Evolutionary conservation across 202 grass and related monocot genomes (phyloP).

Genomic region (Digitaria exilis): DNA sequence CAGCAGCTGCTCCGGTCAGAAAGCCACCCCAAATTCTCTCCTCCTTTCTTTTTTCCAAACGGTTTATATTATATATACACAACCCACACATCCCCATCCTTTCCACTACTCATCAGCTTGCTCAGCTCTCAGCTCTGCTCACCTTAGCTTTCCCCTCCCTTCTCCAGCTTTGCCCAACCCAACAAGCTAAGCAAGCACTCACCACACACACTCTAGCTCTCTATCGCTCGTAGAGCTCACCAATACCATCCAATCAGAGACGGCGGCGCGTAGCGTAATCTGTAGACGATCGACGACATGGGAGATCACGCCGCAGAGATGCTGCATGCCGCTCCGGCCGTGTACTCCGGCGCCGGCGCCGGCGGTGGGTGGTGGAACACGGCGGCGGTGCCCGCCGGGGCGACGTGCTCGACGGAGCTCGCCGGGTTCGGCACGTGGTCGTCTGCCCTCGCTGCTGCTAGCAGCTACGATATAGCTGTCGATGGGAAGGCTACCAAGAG

Average conservation of each 20-base stretch:
- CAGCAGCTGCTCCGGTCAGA: conserved; percentile 43
- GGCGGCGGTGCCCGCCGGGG: not conserved
- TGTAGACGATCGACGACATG: conserved; percentile 20
- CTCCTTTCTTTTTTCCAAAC: conserved; percentile 32
- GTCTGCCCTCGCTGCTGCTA: conserved; percentile 17
- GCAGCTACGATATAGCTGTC: conserved; percentile 35
- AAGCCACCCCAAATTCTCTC: conserved; percentile 47
- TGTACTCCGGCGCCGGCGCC: conserved; percentile 26
- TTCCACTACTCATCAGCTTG: conserved; percentile 34
- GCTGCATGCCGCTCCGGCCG: conserved; percentile 56
- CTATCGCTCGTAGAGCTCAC: not conserved
- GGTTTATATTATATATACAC: conserved; percentile 64
- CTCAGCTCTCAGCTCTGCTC: not conserved
- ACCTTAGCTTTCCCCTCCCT: conserved; percentile 36
- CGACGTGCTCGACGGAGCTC: conserved; percentile 55
- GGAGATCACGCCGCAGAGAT: conserved; percentile 52
- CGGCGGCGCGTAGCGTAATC: conserved; percentile 1
- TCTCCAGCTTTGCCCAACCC: conserved; percentile 43
- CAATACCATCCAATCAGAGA: conserved; percentile 17
- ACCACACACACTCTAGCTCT: conserved; percentile 18
- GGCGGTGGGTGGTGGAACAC: conserved; percentile 51
- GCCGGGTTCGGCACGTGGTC: conserved; percentile 45
- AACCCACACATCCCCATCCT: conserved; percentile 38
- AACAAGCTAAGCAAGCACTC: conserved; percentile 44
- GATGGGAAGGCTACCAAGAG: conserved; percentile 44